A percentile compares a stretch with the other conserved stretches of the same genome.
These are phyloP conservation scores for Trypanosomatidae sp. DNA, from an alignment of 208 protist species.

Conservation along the genomic window DNA sequence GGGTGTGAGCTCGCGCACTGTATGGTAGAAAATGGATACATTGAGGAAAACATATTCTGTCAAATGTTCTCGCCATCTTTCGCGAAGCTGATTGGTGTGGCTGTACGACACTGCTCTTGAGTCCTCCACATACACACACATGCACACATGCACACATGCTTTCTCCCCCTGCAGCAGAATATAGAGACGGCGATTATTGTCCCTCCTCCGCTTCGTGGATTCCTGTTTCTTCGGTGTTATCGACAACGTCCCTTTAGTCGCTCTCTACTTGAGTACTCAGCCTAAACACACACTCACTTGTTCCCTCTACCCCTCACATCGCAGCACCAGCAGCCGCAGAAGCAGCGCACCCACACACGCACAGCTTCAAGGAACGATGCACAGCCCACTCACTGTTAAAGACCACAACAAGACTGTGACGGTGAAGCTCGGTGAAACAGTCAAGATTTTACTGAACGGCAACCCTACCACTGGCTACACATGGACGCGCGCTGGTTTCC, in stretches of 20 bases:
- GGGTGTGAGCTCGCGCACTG: not conserved
- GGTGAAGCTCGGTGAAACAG: slow-evolving; percentile 17
- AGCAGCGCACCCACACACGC: not conserved
- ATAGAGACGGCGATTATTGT: too few species aligned
- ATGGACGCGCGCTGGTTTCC: slow-evolving; percentile 45
- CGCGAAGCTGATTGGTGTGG: not conserved
- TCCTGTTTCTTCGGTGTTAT: not conserved
- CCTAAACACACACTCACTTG: not conserved
- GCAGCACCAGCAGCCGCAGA: not conserved
- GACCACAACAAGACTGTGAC: slow-evolving; percentile 29
- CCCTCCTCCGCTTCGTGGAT: not conserved
- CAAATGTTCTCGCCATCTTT: not conserved
- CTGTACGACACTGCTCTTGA: not conserved
- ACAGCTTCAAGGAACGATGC: slow-evolving; percentile 1
- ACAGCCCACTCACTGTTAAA: slow-evolving; percentile 11
- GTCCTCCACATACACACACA: not conserved
- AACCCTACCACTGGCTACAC: slow-evolving; percentile 78
- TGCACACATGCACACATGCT: not conserved
- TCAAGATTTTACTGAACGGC: slow-evolving; percentile 40
- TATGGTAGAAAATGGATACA: not conserved
- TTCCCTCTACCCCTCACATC: slow-evolving; percentile 1
- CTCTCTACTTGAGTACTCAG: not conserved
- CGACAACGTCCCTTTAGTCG: not conserved
- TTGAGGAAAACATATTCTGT: not conserved
- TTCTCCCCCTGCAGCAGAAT: not conserved